Evolutionary conservation across 768 basidiomycete genomes (phyloP), one percentile per base, ranked within the genome.

Genomic region (Rhodotorula graminis): DNA sequence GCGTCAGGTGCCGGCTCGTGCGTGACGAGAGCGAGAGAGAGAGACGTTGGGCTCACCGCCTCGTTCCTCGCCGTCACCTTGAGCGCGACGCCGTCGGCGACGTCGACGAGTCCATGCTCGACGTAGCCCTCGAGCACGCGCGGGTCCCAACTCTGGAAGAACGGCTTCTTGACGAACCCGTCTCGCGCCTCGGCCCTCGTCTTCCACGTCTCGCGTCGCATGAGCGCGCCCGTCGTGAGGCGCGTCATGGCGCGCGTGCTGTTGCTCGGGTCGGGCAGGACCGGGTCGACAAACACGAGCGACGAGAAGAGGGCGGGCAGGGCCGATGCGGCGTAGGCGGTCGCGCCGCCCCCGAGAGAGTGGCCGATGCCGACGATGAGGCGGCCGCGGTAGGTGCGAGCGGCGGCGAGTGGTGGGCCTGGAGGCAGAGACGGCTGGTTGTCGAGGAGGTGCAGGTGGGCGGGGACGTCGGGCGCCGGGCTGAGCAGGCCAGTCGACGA

Each of bases 271-370:
- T 76, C 79, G 2, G 73, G 64, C 50, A 90, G 86, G 78, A 94
- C 86, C 0, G 93, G 91, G 79, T 96, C 93, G 40, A 93, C 80
- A 33, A 94, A 84, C 55, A 91, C 81, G 52, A 95, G 81, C 0
- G 86, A 86, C 46, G 87, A 83, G 82, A 92, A 93, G 14, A 93
- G 82, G 2, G 82, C 81, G 0, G 91, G 91, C 69, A 83, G 31
- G 19, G 72, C 65, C 31, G 64, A 72, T 37, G 63, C 68, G 14
- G 66, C 56, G 60, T 84, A 90, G 78, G 78, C 91, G 88, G 87
- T 84, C 4, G 87, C 87, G 78, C 88, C 88, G 3, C 90, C 93
- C 29, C 93, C 91, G 64, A 91, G 88, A 0, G 92, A 93, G 79
- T 96, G 93, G 0, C 92, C 93, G 8, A 92, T 82, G 10, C 84